Evolutionary conservation across 768 basidiomycete genomes (phyloP).

Genomic region (Serendipita sp.): DNA sequence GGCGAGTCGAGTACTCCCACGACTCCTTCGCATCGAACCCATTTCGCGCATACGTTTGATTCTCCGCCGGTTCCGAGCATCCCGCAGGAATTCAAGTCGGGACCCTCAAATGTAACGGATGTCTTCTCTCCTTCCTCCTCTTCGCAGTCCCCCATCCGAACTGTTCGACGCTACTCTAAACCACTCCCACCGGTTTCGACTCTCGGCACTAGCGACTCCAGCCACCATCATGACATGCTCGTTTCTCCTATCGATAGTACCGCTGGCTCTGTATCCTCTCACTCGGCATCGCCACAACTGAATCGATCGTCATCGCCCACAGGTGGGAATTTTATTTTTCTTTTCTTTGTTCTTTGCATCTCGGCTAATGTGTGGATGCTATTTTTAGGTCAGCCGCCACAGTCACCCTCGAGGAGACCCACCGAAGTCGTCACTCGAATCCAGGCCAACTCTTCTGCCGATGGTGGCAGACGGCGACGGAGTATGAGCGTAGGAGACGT

Average conservation of each 20-base stretch:
- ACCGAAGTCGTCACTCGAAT: slow-evolving; percentile 3
- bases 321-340: too few relatives aligned
- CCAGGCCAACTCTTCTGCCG: slow-evolving; percentile 18
- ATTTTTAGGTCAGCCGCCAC: slow-evolving; percentile 16
- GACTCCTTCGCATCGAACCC: slow-evolving; percentile 23
- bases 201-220: slow-evolving; percentile 32
- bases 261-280: slow-evolving; percentile 33
- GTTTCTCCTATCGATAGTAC: slow-evolving; percentile 37
- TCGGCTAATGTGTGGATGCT: slow-evolving; percentile 31
- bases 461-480: slow-evolving; percentile 32
- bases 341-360: slow-evolving; percentile 28
- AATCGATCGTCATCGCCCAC: neutral
- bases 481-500: slow-evolving; percentile 62
- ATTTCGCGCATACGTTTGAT: slow-evolving; percentile 11
- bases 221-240: slow-evolving; percentile 27
- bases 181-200: neutral
- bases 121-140: slow-evolving; percentile 18
- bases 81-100: slow-evolving; percentile 26
- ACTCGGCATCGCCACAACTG: slow-evolving; percentile 20
- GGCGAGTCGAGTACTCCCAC: slow-evolving; percentile 24
- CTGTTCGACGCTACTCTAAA: neutral
- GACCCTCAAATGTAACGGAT: neutral
- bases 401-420: slow-evolving; percentile 3
- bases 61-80: slow-evolving; percentile 38
- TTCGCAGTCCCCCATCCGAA: slow-evolving; percentile 18